These are phyloP conservation scores for Exophiala bonariae DNA, from an alignment of 2,329 filamentous ascomycete genomes.

Conservation along the genomic window DNA sequence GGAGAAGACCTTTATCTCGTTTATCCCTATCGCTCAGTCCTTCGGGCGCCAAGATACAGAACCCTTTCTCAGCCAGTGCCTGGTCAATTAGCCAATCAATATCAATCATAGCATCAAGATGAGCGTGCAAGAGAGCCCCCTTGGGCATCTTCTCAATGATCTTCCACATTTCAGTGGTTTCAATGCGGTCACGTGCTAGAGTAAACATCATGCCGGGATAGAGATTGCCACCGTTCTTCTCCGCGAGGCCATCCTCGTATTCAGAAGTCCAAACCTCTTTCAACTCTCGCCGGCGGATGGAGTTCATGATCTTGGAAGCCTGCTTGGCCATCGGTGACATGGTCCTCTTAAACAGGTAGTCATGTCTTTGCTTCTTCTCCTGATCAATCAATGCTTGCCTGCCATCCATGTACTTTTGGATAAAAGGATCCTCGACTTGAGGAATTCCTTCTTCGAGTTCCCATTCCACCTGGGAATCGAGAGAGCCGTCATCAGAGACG, in stretches of 20 bases:
- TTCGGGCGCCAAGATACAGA: conserved; percentile 30
- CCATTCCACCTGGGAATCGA: conserved; percentile 31
- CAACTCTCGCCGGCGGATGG: conserved; percentile 77
- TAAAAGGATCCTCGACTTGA: conserved; percentile 66
- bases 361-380: conserved; percentile 80
- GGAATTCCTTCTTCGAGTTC: conserved; percentile 45
- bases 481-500: conserved; percentile 21
- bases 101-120: conserved; percentile 89
- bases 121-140: conserved; percentile 80
- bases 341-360: conserved; percentile 68
- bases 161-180: conserved; percentile 78
- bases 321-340: conserved; percentile 76
- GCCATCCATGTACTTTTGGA: conserved; percentile 77
- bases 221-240: conserved; percentile 61
- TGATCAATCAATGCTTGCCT: conserved; percentile 74
- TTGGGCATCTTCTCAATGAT: conserved; percentile 88
- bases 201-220: conserved; percentile 94
- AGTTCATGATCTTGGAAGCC: conserved; percentile 76
- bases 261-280: conserved; percentile 72
- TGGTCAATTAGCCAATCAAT: conserved; percentile 75
- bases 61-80: conserved; percentile 53
- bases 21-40: conserved; percentile 21
- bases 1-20: conserved; percentile 12
- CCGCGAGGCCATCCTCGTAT: conserved; percentile 69
- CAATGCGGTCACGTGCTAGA: conserved; percentile 81